Percentiles rank a stretch among this genome's conserved stretches.
Evolutionary conservation across 768 basidiomycete species (phyloP).

Genomic region (Tylopilus balloui): DNA sequence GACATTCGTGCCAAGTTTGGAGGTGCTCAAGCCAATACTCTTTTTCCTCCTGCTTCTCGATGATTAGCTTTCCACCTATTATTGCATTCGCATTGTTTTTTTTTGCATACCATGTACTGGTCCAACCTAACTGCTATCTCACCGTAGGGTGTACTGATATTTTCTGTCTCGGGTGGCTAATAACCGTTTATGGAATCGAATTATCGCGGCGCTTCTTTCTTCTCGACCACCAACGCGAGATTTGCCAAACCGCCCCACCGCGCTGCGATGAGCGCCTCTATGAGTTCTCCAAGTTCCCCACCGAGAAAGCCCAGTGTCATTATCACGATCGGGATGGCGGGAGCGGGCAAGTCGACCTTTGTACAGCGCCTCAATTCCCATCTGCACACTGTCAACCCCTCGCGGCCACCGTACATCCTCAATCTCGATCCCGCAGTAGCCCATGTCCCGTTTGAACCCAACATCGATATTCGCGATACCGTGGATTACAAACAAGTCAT

Average conservation of each 20-base stretch:
- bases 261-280: slow-evolving; percentile 22
- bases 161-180: no score
- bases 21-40: neutral
- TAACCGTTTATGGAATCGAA: slow-evolving; percentile 17
- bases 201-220: neutral
- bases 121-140: neutral
- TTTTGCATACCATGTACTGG: slow-evolving; percentile 8
- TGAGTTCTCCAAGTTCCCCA: slow-evolving; percentile 16
- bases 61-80: neutral
- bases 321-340: slow-evolving; percentile 94
- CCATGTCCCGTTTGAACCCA: slow-evolving; percentile 87
- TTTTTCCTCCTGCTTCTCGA: slow-evolving; percentile 8
- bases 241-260: no score
- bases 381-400: slow-evolving; percentile 63
- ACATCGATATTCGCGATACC: slow-evolving; percentile 97
- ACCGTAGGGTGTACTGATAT: neutral
- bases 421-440: slow-evolving; percentile 97
- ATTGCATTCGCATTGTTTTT: neutral
- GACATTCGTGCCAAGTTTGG: slow-evolving; percentile 32
- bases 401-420: slow-evolving; percentile 86
- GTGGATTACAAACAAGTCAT: slow-evolving; percentile 97
- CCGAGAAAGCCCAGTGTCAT: slow-evolving; percentile 68
- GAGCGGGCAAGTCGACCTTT: slow-evolving; percentile 96
- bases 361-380: slow-evolving; percentile 93
- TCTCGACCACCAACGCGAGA: slow-evolving; percentile 8